A percentile compares a stretch with the other conserved stretches of the same genome.
phyloP scores from a whole-genome alignment of 306 rosid species.

The Citrullus colocynthis region DNA sequence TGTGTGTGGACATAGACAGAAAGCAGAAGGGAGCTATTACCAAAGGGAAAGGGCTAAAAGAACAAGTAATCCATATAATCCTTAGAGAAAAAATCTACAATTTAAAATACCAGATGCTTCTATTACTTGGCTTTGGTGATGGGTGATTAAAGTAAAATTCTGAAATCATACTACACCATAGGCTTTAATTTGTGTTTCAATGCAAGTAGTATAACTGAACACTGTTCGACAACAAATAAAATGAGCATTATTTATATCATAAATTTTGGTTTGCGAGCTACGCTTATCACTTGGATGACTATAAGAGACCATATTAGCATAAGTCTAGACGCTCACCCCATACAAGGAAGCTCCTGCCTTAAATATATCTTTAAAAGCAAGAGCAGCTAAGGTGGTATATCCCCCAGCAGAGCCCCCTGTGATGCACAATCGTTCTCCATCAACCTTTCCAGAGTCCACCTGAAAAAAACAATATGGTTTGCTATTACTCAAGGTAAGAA shows the following conservation, averaged over 20 bases:
- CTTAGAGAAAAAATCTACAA: neutral
- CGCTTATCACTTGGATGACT: neutral
- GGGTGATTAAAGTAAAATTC: neutral
- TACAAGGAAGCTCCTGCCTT: constrained; percentile 86
- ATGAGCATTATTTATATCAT: neutral
- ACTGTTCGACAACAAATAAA: neutral
- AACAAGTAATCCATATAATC: neutral
- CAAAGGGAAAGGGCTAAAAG: neutral
- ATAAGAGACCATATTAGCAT: neutral
- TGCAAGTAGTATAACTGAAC: neutral
- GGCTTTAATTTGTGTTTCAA: neutral
- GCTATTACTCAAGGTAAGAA: neutral
- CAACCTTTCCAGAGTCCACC: constrained; percentile 79
- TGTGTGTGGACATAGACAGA: neutral
- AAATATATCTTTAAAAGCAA: constrained; percentile 63
- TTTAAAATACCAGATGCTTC: neutral
- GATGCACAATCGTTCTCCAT: constrained; percentile 65
- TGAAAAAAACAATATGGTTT: constrained; percentile 15
- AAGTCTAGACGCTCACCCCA: constrained; percentile 55
- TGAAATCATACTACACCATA: neutral
- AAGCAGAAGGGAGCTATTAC: neutral
- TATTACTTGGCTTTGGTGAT: neutral
- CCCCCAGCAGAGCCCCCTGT: constrained; percentile 98
- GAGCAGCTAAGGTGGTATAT: constrained; percentile 89
- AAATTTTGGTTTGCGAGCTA: neutral